Base-by-base conservation (phyloP, 495 filamentous ascomycete genomes). In the Hypomontagnella monticulosa region DNA sequence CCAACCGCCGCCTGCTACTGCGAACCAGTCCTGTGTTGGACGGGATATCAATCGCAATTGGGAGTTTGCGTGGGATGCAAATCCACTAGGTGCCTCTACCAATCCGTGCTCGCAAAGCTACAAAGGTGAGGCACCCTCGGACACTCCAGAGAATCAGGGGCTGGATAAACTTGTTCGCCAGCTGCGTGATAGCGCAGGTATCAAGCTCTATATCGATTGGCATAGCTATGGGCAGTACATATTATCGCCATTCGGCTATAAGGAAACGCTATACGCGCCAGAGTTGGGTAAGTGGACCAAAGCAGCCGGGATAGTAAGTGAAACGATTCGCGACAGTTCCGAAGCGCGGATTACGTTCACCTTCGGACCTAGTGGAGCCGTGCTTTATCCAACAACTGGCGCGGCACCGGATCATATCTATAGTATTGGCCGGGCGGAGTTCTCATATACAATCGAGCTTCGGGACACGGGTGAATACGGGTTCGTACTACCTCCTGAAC, bases 41-140 rank as follows among this genome's bases (percentile, higher is more conserved):
- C 73, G 73, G 8, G 82, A 85, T 61, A 79, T 83, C 71, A 85
- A 85, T 70, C 78, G 82, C 52, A 85, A 85, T 69, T 85, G 82
- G 79, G 73, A 76, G 19, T 80, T 75, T 49, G 69, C 78, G 18
- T 85, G 82, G 82, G 71, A 66, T 40, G 66, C 75, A 12, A 71
- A 71, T 8, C 61, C 73, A 11, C 76, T 69, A 15, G 82, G 82
- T 14, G 71, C 80, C 12, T 79, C 75, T 11, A 80, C 80, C 3
- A 70, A 81, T 47, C 81, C 81, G 10, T 84, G 82, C 70, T 72
- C 67, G 20, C 70, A 85, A 67, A 73, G 71, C 44, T 85, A 79
- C 68, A 80, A 75, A 51, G 82, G 82, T 27, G 44, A 64, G 20
- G 37, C 69, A 27, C 49, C 72, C 76, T 61, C 69, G 27, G 23